Evolutionary conservation across 805 yeast genomes (phyloP).

Genomic region (Candida verbasci): DNA sequence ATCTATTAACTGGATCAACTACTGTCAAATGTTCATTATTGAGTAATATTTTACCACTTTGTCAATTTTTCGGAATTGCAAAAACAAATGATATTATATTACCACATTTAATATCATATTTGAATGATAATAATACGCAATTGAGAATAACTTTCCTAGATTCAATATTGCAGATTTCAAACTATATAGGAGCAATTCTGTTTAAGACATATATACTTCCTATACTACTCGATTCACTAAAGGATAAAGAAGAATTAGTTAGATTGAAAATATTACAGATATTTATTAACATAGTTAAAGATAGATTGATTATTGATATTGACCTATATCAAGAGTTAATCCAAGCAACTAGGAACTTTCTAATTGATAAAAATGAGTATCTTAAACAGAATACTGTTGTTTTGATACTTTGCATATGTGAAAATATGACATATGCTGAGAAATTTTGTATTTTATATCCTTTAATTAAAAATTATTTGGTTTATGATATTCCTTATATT

Average conservation of each 20-base stretch:
- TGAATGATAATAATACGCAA: slow-evolving; percentile 71
- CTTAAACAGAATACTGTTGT: slow-evolving; percentile 66
- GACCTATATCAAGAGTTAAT: slow-evolving; percentile 35
- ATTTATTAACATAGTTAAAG: slow-evolving; percentile 28
- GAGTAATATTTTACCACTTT: slow-evolving; percentile 67
- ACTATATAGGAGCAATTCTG: slow-evolving; percentile 75
- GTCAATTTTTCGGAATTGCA: slow-evolving; percentile 80
- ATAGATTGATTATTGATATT: slow-evolving; percentile 31
- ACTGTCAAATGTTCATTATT: slow-evolving; percentile 68
- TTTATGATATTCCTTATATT: slow-evolving; percentile 69
- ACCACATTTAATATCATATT: slow-evolving; percentile 86
- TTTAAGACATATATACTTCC: slow-evolving; percentile 89
- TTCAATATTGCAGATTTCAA: slow-evolving; percentile 67
- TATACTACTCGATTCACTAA: slow-evolving; percentile 71
- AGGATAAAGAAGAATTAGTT: slow-evolving; percentile 81
- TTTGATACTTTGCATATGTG: slow-evolving; percentile 58
- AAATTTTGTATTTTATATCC: slow-evolving; percentile 81
- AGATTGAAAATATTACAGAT: slow-evolving; percentile 60
- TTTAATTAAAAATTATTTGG: slow-evolving; percentile 67
- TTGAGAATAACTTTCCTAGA: slow-evolving; percentile 69
- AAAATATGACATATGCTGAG: slow-evolving; percentile 69
- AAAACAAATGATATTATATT: slow-evolving; percentile 83
- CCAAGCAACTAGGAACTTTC: slow-evolving; percentile 42
- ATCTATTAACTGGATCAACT: slow-evolving; percentile 57
- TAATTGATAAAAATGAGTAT: slow-evolving; percentile 74